Conservation (phyloP, 805 yeast species). For the Yarrowia sp. region DNA sequence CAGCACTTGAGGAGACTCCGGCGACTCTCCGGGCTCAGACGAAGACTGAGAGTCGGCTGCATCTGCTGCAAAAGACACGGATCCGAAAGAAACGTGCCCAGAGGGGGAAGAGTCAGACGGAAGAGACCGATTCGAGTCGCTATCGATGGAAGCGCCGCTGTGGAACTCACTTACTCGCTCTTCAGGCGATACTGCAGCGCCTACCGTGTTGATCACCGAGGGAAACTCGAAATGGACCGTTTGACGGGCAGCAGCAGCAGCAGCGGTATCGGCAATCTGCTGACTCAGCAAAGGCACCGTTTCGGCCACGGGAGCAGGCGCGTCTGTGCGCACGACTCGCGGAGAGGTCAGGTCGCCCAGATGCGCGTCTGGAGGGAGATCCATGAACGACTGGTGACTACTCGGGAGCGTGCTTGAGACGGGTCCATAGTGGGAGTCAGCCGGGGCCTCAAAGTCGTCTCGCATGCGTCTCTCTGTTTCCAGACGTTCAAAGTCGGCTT, state of each 20-base stretch:
- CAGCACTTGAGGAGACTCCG: conserved; percentile 7
- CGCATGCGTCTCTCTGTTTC: conserved; percentile 10
- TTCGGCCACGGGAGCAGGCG: not conserved
- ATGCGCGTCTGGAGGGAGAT: conserved; percentile 20
- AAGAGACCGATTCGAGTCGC: conserved; percentile 7
- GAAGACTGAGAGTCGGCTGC: conserved; percentile 11
- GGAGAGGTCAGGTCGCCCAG: conserved; percentile 14
- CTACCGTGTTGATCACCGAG: not conserved
- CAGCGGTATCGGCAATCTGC: not conserved
- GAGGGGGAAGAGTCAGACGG: conserved; percentile 4
- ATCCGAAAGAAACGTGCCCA: conserved; percentile 9
- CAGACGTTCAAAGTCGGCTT: conserved; percentile 11
- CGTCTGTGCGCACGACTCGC: not conserved
- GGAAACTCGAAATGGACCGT: not conserved
- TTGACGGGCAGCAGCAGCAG: not conserved
- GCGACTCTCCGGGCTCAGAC: conserved; percentile 13
- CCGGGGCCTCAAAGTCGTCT: conserved; percentile 1
- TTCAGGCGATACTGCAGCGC: too few relatives aligned
- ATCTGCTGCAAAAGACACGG: conserved; percentile 25
- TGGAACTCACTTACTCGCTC: not conserved
- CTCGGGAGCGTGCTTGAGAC: not conserved
- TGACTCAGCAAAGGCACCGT: not conserved
- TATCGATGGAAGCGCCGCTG: conserved; percentile 6
- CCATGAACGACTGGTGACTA: not conserved
- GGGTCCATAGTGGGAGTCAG: conserved; percentile 10